phyloP scores from a whole-genome alignment of 495 filamentous ascomycete species.

The Annulohypoxylon maeteangense region DNA sequence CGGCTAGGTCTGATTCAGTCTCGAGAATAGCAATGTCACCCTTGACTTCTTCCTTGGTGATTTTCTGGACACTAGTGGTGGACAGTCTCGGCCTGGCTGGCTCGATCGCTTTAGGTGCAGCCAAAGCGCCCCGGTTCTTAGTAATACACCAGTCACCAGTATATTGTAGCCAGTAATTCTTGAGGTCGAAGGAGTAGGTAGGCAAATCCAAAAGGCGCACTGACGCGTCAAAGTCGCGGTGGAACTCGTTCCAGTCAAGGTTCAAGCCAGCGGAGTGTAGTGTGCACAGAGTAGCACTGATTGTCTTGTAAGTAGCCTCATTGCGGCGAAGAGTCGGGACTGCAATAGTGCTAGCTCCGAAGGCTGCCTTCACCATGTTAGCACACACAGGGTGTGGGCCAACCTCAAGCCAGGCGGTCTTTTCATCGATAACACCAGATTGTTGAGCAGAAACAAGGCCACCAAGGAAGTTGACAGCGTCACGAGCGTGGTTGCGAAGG shows the following conservation, averaged over 20 bases:
- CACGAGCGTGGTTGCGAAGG: constrained; percentile 72
- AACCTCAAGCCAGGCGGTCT: constrained; percentile 72
- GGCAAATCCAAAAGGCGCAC: constrained; percentile 75
- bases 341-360: constrained; percentile 65
- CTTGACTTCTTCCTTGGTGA: constrained; percentile 67
- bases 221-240: constrained; percentile 71
- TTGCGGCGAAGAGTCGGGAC: constrained; percentile 65
- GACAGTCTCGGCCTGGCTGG: constrained; percentile 57
- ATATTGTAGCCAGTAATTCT: constrained; percentile 87
- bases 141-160: constrained; percentile 73
- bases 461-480: constrained; percentile 78
- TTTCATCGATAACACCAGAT: constrained; percentile 60
- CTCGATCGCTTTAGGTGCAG: constrained; percentile 62
- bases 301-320: constrained; percentile 71
- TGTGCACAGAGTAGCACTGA: constrained; percentile 67
- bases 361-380: constrained; percentile 74
- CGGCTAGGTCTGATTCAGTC: constrained; percentile 73
- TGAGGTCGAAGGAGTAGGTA: constrained; percentile 79
- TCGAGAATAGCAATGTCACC: constrained; percentile 65
- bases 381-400: constrained; percentile 76
- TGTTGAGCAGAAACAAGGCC: constrained; percentile 67
- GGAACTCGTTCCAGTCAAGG: constrained; percentile 81
- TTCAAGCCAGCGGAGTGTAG: constrained; percentile 74
- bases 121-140: constrained; percentile 73
- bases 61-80: constrained; percentile 61